Percentiles rank a stretch among this genome's conserved stretches.
These are phyloP conservation scores for Geosmithia morbida DNA, from an alignment of 2,329 filamentous ascomycete species.

Conservation along the genomic window DNA sequence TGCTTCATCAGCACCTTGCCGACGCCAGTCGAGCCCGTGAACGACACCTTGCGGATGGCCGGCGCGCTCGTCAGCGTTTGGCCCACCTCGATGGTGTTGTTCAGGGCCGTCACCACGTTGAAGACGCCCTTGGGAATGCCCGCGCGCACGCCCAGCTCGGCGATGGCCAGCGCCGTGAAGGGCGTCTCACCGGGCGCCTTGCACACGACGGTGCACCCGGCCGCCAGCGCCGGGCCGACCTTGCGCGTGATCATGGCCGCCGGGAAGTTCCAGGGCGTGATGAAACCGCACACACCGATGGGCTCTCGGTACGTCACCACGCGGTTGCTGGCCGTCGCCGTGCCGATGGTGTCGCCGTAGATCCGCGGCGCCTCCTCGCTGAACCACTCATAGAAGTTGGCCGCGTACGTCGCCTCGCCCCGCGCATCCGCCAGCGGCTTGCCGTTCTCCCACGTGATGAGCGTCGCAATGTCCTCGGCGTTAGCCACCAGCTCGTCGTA, in stretches of 20 bases:
- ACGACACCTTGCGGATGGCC: slow-evolving; percentile 77
- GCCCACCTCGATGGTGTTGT: slow-evolving; percentile 72
- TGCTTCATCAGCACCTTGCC: slow-evolving; percentile 80
- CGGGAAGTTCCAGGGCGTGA: slow-evolving; percentile 85
- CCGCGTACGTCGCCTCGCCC: slow-evolving; percentile 58
- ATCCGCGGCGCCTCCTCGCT: slow-evolving; percentile 60
- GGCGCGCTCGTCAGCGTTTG: slow-evolving; percentile 57
- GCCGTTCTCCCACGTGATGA: slow-evolving; percentile 85
- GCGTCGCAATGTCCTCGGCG: slow-evolving; percentile 61
- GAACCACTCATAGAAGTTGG: slow-evolving; percentile 71
- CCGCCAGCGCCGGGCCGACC: slow-evolving; percentile 63
- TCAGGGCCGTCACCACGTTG: slow-evolving; percentile 68
- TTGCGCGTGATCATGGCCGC: slow-evolving; percentile 63
- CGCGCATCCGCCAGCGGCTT: slow-evolving; percentile 67
- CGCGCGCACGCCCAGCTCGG: slow-evolving; percentile 73
- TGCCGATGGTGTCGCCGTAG: slow-evolving; percentile 63
- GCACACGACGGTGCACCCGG: slow-evolving; percentile 87
- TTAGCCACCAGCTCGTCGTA: slow-evolving; percentile 70
- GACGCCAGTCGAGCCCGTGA: slow-evolving; percentile 66
- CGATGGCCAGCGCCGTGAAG: slow-evolving; percentile 75
- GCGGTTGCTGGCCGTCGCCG: slow-evolving; percentile 55
- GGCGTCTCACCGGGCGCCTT: slow-evolving; percentile 91
- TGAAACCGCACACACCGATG: slow-evolving; percentile 68
- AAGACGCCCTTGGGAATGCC: slow-evolving; percentile 84
- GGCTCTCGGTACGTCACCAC: slow-evolving; percentile 72